Evolutionary conservation across 2,329 filamentous ascomycete genomes (phyloP).

Genomic region (Bipolaris cookei): DNA sequence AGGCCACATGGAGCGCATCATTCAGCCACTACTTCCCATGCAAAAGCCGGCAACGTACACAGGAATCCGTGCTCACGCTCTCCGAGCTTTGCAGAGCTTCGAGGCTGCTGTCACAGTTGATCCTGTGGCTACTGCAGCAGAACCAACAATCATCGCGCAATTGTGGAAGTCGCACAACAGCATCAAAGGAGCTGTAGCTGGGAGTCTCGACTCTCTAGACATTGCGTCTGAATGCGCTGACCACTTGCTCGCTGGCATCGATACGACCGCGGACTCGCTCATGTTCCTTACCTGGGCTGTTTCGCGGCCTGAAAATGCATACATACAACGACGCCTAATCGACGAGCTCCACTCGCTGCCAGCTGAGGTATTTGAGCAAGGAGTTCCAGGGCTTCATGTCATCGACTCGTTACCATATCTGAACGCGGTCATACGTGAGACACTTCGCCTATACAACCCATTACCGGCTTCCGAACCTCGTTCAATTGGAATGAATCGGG

Average conservation of each 20-base stretch:
- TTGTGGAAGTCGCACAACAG: not conserved
- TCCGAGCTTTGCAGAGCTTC: not conserved
- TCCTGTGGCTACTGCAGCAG: not conserved
- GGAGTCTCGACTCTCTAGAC: constrained; percentile 41
- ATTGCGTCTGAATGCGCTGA: constrained; percentile 62
- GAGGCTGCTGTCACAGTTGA: not conserved
- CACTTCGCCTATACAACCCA: constrained; percentile 58
- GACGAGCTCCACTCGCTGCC: constrained; percentile 50
- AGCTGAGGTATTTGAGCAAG: not conserved
- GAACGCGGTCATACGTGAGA: constrained; percentile 60
- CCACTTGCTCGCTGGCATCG: constrained; percentile 59
- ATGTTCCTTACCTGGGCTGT: constrained; percentile 42
- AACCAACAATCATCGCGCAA: not conserved
- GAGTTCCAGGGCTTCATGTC: constrained; percentile 30
- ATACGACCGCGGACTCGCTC: constrained; percentile 60
- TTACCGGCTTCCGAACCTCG: constrained; percentile 60
- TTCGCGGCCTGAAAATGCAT: constrained; percentile 50
- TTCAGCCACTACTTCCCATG: constrained; percentile 57
- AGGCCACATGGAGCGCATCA: constrained; percentile 46
- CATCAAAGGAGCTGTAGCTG: not conserved
- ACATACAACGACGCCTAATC: constrained; percentile 54
- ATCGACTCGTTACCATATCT: constrained; percentile 54
- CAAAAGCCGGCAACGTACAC: constrained; percentile 59
- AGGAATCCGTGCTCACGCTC: constrained; percentile 54
- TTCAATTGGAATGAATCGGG: constrained; percentile 44